These are phyloP conservation scores for Globisporangium cederbergense DNA, from an alignment of 352 stramenopile species.

Conservation along the genomic window DNA sequence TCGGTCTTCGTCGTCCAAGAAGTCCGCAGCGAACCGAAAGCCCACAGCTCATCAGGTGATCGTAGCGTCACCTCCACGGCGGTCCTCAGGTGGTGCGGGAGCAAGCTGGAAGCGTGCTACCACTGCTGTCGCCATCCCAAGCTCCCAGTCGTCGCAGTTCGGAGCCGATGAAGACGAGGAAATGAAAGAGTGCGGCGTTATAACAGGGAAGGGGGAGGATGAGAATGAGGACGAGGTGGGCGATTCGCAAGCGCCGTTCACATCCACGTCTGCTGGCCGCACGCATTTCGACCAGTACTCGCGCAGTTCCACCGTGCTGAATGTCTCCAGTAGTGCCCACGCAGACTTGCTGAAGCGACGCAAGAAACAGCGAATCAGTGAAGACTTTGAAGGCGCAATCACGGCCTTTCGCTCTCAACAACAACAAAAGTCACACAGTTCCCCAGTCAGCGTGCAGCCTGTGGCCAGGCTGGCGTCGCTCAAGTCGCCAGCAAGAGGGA, in stretches of 20 bases:
- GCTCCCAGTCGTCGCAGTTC: not conserved
- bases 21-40: not conserved
- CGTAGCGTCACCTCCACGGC: not conserved
- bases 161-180: slow-evolving; percentile 7
- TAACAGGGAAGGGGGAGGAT: slow-evolving; percentile 8
- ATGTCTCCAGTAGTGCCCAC: not conserved
- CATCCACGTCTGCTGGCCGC: not conserved
- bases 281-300: slow-evolving; percentile 4
- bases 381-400: slow-evolving; percentile 52
- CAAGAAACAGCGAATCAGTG: slow-evolving; percentile 34
- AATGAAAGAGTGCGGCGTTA: not conserved
- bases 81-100: not conserved
- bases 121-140: not conserved
- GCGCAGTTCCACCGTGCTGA: not conserved
- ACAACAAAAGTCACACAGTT: not conserved
- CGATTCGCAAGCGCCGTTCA: slow-evolving; percentile 6
- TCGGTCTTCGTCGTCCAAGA: not conserved
- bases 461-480: slow-evolving; percentile 1
- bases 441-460: not conserved
- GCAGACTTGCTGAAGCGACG: not conserved
- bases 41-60: not conserved
- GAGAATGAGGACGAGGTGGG: slow-evolving; percentile 35
- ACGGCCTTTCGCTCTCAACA: slow-evolving; percentile 37
- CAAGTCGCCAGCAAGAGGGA: slow-evolving; percentile 7
- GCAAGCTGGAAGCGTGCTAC: not conserved